Evolutionary conservation across 2,329 filamentous ascomycete species (phyloP).

Genomic region (Amauroascus verrucosus): DNA sequence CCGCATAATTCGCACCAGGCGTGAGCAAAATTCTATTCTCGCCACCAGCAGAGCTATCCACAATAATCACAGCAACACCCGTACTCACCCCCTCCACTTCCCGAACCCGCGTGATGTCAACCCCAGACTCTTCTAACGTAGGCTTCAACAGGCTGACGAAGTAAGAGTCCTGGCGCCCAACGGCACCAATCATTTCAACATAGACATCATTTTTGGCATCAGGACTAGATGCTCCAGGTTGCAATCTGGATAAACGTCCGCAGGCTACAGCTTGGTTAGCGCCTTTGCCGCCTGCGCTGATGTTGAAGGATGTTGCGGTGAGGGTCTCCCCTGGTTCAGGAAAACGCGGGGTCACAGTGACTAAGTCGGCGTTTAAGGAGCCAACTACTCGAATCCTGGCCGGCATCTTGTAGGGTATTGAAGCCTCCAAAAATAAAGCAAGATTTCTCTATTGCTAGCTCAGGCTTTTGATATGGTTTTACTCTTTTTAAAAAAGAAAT

Average conservation of each 20-base stretch:
- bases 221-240: conserved; percentile 19
- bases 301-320: conserved; percentile 64
- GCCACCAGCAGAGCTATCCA: conserved; percentile 57
- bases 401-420: conserved; percentile 26
- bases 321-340: conserved; percentile 80
- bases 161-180: conserved; percentile 51
- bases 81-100: conserved; percentile 44
- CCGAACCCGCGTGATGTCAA: conserved; percentile 49
- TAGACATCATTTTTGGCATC: conserved; percentile 25
- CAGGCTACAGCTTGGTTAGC: conserved; percentile 91
- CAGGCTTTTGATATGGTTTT: too few species aligned
- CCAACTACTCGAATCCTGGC: conserved; percentile 69
- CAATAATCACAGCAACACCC: conserved; percentile 64
- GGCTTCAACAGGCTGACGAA: conserved; percentile 53
- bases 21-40: conserved; percentile 69
- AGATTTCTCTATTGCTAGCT: too few species aligned
- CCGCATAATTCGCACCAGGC: conserved; percentile 56
- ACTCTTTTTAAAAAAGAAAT: too few species aligned
- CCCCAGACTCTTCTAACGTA: conserved; percentile 51
- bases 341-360: conserved; percentile 75
- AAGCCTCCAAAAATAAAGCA: too few species aligned
- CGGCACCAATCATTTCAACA: conserved; percentile 64
- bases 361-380: conserved; percentile 89
- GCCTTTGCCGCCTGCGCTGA: conserved; percentile 82
- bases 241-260: conserved; percentile 62